Conservation (phyloP, 2,329 filamentous ascomycete species). For the Sporothrix euskadiensis region DNA sequence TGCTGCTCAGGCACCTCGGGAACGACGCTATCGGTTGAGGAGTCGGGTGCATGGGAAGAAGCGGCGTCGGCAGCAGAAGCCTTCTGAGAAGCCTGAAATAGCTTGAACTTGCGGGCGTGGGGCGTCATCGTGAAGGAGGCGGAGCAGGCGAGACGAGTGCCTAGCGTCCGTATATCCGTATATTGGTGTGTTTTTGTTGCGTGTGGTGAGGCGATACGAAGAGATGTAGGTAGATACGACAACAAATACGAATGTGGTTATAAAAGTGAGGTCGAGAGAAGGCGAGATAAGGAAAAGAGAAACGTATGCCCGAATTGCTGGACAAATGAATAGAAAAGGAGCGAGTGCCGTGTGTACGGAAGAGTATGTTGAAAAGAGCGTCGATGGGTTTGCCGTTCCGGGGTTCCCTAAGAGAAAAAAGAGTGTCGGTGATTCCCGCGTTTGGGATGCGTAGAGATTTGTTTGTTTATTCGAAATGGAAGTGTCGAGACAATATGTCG, state of each 20-base stretch:
- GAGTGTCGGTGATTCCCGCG: constrained; percentile 1
- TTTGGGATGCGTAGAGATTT: not conserved
- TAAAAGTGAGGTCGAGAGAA: not conserved
- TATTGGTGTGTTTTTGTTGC: constrained; percentile 3
- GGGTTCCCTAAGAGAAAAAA: not conserved
- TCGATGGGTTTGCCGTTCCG: not conserved
- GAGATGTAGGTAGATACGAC: constrained; percentile 3
- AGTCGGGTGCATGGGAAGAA: not conserved
- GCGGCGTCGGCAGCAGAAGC: constrained; percentile 24
- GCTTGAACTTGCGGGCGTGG: constrained; percentile 50
- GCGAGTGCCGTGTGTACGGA: not conserved
- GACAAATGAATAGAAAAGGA: constrained; percentile 9
- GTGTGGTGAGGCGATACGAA: not conserved
- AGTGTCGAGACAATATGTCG: not conserved
- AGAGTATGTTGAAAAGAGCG: not conserved
- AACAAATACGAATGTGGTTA: not conserved
- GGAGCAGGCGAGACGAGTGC: constrained; percentile 36
- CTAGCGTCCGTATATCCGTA: constrained; percentile 31
- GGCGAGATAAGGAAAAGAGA: not conserved
- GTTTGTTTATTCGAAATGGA: not conserved
- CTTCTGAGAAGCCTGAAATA: constrained; percentile 50
- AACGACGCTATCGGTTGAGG: not conserved
- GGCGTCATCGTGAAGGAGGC: constrained; percentile 47
- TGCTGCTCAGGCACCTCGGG: constrained; percentile 37
- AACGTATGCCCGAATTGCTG: not conserved